Evolutionary conservation across 345 rosid genomes (phyloP).

Genomic region (Brassica nigra): DNA sequence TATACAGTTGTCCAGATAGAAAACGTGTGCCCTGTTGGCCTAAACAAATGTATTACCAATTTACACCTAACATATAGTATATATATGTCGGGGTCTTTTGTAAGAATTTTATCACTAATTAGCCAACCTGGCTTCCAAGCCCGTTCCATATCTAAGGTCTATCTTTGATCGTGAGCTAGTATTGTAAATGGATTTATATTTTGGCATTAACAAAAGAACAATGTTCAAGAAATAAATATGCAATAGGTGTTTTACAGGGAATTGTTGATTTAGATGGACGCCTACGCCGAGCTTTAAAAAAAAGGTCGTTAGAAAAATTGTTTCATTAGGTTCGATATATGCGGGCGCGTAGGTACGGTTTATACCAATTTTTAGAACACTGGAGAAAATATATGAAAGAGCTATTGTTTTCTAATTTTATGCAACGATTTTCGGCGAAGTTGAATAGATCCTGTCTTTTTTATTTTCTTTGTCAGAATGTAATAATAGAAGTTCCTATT

Average conservation of each 20-base stretch:
- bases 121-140: neutral
- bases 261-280: too few relatives aligned
- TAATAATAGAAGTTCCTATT: neutral
- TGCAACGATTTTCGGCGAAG: too few relatives aligned
- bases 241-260: neutral
- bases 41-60: conserved; percentile 7
- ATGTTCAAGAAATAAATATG: too few relatives aligned
- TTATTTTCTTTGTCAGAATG: neutral
- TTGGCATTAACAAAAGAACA: neutral
- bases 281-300: too few relatives aligned
- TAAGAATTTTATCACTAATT: too few relatives aligned
- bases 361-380: too few relatives aligned
- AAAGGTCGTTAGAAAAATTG: too few relatives aligned
- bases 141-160: neutral
- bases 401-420: neutral
- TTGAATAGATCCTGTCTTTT: neutral
- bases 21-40: conserved; percentile 24
- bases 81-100: neutral
- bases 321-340: too few relatives aligned
- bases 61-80: neutral
- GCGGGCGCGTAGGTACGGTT: too few relatives aligned
- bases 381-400: too few relatives aligned
- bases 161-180: neutral
- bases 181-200: neutral
- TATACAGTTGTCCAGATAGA: conserved; percentile 7